Conservation (phyloP, 495 filamentous ascomycete genomes). For the Hypomontagnella monticulosa region DNA sequence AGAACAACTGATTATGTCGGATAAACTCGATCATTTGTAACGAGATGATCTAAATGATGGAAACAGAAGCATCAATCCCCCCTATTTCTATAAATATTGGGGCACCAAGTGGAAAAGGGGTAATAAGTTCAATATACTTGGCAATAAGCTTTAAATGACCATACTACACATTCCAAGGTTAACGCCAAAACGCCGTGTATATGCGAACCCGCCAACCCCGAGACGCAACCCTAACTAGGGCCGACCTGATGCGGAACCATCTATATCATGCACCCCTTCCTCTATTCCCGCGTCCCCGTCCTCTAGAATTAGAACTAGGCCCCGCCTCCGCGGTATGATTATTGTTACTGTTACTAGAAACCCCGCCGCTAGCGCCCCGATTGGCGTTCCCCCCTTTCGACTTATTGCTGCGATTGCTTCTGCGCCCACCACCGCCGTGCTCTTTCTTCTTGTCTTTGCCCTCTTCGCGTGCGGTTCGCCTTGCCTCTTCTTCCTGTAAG, state of each 20-base stretch:
- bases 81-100: not conserved
- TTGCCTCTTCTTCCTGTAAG: conserved; percentile 70
- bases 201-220: not conserved
- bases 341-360: not conserved
- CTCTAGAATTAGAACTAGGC: conserved; percentile 26
- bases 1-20: not conserved
- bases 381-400: conserved; percentile 5
- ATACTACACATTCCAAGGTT: not conserved
- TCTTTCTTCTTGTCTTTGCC: conserved; percentile 44
- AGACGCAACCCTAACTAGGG: not conserved
- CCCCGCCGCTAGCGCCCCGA: conserved; percentile 1
- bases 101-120: not conserved
- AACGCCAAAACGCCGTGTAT: conserved; percentile 22
- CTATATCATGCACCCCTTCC: conserved; percentile 20
- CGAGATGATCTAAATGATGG: too few relatives aligned
- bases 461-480: conserved; percentile 44
- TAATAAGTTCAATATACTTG: not conserved
- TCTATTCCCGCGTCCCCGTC: conserved; percentile 36
- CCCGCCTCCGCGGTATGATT: conserved; percentile 13
- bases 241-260: conserved; percentile 10
- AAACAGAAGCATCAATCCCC: not conserved
- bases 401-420: conserved; percentile 28
- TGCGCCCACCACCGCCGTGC: conserved; percentile 13
- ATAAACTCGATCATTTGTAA: too few relatives aligned
- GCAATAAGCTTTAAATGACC: not conserved